Conservation (phyloP, 2,329 filamentous ascomycete genomes). For the Arachnomyces sp. region DNA sequence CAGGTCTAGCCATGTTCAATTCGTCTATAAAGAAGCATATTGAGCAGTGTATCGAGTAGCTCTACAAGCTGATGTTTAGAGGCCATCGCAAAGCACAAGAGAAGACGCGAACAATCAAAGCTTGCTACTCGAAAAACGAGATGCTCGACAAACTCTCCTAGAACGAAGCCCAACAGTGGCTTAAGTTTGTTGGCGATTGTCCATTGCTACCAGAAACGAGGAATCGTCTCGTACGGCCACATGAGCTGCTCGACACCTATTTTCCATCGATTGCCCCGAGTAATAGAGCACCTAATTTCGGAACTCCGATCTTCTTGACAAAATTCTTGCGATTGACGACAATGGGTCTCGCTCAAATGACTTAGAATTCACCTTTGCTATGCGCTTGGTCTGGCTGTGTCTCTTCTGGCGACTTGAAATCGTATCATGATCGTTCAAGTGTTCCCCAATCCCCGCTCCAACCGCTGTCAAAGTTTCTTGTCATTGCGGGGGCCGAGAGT, state of each 20-base stretch:
- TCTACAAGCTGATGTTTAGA: conserved; percentile 95
- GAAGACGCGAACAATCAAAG: conserved; percentile 56
- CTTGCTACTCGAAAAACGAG: conserved; percentile 69
- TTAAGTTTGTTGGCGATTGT: conserved; percentile 91
- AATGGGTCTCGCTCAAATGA: conserved; percentile 91
- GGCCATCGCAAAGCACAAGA: conserved; percentile 68
- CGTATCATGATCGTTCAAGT: conserved; percentile 81
- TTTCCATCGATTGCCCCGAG: conserved; percentile 92
- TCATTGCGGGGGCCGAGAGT: no score
- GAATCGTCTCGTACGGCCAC: conserved; percentile 94
- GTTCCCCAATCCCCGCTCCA: no score
- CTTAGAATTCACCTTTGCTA: conserved; percentile 94
- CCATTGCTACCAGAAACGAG: conserved; percentile 93
- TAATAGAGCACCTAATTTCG: conserved; percentile 93
- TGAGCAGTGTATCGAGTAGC: conserved; percentile 75
- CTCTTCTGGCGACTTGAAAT: conserved; percentile 81
- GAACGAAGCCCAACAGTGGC: conserved; percentile 84
- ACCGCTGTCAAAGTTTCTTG: no score
- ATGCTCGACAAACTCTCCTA: conserved; percentile 85
- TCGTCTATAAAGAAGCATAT: conserved; percentile 89
- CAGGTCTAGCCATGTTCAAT: conserved; percentile 92
- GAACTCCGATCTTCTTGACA: conserved; percentile 69
- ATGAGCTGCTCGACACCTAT: conserved; percentile 98
- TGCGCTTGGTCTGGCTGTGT: conserved; percentile 94
- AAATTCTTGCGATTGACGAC: conserved; percentile 81